Conservation (phyloP, 805 yeast species). For the Citeromyces nyonsensis region DNA sequence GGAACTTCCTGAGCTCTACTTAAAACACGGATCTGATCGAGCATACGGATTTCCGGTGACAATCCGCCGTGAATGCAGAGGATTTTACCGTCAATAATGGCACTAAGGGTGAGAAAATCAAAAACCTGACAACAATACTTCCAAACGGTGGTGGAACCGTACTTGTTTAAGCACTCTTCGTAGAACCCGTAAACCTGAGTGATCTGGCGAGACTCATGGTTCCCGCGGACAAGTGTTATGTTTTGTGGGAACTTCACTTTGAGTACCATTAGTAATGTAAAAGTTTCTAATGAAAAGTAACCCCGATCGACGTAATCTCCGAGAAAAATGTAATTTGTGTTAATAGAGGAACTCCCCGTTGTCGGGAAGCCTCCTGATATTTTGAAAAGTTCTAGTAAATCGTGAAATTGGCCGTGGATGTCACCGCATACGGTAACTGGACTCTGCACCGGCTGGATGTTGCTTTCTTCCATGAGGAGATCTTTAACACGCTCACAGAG, state of each 20-base stretch:
- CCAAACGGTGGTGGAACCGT: slow-evolving; percentile 93
- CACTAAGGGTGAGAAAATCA: slow-evolving; percentile 87
- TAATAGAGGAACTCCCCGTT: slow-evolving; percentile 26
- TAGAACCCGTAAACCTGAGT: slow-evolving; percentile 98
- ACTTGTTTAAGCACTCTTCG: slow-evolving; percentile 87
- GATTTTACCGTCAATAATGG: slow-evolving; percentile 88
- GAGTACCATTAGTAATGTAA: slow-evolving; percentile 83
- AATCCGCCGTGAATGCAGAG: slow-evolving; percentile 96
- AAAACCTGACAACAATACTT: slow-evolving; percentile 93
- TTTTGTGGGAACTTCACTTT: slow-evolving; percentile 57
- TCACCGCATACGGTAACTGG: slow-evolving; percentile 97
- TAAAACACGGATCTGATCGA: slow-evolving; percentile 88
- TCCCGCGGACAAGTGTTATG: slow-evolving; percentile 91
- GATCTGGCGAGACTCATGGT: slow-evolving; percentile 92
- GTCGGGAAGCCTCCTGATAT: slow-evolving; percentile 89
- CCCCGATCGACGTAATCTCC: slow-evolving; percentile 98
- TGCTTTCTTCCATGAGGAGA: slow-evolving; percentile 87
- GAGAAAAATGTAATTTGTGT: slow-evolving; percentile 58
- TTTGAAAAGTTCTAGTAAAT: slow-evolving; percentile 75
- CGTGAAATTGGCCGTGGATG: slow-evolving; percentile 97
- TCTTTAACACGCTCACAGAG: slow-evolving; percentile 93
- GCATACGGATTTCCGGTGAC: slow-evolving; percentile 93
- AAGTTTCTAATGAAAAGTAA: slow-evolving; percentile 88
- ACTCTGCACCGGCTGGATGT: slow-evolving; percentile 83
- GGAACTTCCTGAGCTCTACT: slow-evolving; percentile 97